These are phyloP conservation scores for Aureobasidium sp. DNA, from an alignment of 2,329 filamentous ascomycete species.

Conservation along the genomic window DNA sequence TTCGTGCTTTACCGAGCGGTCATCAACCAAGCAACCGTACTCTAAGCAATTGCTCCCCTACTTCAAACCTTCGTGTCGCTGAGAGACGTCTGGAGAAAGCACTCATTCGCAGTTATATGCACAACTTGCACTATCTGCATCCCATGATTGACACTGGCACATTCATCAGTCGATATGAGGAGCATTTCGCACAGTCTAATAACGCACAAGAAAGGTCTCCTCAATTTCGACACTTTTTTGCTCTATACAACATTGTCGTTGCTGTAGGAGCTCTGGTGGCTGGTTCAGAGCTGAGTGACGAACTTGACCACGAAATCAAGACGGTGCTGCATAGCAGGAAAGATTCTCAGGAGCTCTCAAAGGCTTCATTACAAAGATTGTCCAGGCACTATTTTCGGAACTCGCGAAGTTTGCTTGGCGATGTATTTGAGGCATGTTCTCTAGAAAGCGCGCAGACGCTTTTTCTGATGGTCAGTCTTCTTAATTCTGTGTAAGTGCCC, in stretches of 20 bases:
- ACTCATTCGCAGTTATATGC: conserved; percentile 1
- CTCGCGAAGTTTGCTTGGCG: conserved; percentile 24
- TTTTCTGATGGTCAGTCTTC: conserved; percentile 22
- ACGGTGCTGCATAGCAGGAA: not conserved
- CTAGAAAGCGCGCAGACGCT: conserved; percentile 25
- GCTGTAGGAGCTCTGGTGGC: conserved; percentile 27
- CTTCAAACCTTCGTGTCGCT: not conserved
- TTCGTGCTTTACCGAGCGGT: not conserved
- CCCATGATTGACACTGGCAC: conserved; percentile 5
- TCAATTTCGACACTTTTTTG: conserved; percentile 18
- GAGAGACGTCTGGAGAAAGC: not conserved
- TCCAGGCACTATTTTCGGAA: conserved; percentile 25
- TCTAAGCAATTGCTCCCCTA: not conserved
- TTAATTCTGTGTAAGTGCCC: not conserved
- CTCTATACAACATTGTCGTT: conserved; percentile 26
- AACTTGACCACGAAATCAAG: not conserved
- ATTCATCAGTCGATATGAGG: not conserved
- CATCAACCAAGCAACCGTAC: not conserved
- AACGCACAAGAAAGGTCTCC: conserved; percentile 15
- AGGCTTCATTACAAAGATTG: conserved; percentile 13
- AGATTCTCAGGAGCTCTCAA: not conserved
- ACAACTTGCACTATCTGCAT: conserved; percentile 10
- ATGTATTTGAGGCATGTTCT: conserved; percentile 27
- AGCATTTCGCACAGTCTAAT: conserved; percentile 19
- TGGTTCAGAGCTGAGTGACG: conserved; percentile 16